phyloP scores from a whole-genome alignment of 139 green algal species.

The Raphidocelis subcapitata region DNA sequence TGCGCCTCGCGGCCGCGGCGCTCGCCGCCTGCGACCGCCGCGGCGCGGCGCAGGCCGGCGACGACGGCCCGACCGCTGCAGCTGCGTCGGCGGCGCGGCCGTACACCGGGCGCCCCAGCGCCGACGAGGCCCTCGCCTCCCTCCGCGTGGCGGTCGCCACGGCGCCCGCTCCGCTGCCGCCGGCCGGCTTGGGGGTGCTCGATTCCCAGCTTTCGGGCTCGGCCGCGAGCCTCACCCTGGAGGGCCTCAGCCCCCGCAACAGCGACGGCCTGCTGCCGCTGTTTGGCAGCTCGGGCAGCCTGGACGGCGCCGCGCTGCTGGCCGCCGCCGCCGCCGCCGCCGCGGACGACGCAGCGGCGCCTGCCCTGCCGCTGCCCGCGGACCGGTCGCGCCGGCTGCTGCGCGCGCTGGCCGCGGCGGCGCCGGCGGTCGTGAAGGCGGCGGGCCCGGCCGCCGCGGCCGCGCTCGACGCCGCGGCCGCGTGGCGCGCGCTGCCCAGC shows the following conservation, averaged over 20 bases:
- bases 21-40: no score
- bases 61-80: no score
- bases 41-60: no score
- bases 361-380: background rate
- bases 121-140: no score
- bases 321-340: background rate
- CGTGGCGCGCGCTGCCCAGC: background rate
- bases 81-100: no score
- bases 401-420: background rate
- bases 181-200: no score
- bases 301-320: background rate
- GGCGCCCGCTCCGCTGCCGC: no score
- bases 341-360: background rate
- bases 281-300: background rate
- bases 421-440: background rate
- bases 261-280: slow-evolving; percentile 9
- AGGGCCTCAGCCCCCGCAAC: background rate
- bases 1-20: no score
- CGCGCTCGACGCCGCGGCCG: background rate
- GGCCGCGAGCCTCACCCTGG: no score
- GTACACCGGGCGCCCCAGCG: no score
- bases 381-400: background rate
- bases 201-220: no score
- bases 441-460: background rate
- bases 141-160: no score